phyloP scores from a whole-genome alignment of 768 basidiomycete genomes.

The Lentinula lateritia region DNA sequence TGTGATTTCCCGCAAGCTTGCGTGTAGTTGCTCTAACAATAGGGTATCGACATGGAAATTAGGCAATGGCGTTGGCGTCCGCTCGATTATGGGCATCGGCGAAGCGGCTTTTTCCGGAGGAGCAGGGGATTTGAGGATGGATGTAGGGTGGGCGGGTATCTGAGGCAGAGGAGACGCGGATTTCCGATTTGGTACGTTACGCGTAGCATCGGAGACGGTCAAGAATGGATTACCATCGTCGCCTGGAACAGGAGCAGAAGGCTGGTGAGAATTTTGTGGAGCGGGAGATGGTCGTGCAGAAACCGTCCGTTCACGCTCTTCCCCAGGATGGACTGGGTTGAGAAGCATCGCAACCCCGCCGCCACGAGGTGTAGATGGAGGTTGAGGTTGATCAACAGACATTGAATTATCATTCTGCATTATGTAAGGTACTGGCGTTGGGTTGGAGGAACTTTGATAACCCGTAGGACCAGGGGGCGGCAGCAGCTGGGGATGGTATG shows the following conservation, averaged over 20 bases:
- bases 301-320: not conserved
- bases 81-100: constrained; percentile 40
- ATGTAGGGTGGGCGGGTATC: not conserved
- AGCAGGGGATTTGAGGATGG: not conserved
- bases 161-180: constrained; percentile 6
- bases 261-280: not conserved
- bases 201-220: not conserved
- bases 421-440: not conserved
- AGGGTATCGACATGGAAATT: constrained; percentile 64
- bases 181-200: not conserved
- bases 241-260: not conserved
- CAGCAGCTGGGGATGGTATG: not conserved
- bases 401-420: not conserved
- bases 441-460: not conserved
- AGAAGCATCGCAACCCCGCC: constrained; percentile 4
- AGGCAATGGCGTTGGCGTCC: constrained; percentile 66
- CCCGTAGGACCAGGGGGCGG: not conserved
- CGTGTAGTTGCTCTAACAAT: constrained; percentile 42
- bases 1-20: constrained; percentile 50
- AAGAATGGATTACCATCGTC: constrained; percentile 5
- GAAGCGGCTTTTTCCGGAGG: constrained; percentile 11
- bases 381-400: not conserved
- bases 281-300: not conserved
- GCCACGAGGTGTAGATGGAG: not conserved
- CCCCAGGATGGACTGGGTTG: not conserved